Conservation (phyloP, 1,284 basidiomycete genomes). For the Limonomyces culmigenus region DNA sequence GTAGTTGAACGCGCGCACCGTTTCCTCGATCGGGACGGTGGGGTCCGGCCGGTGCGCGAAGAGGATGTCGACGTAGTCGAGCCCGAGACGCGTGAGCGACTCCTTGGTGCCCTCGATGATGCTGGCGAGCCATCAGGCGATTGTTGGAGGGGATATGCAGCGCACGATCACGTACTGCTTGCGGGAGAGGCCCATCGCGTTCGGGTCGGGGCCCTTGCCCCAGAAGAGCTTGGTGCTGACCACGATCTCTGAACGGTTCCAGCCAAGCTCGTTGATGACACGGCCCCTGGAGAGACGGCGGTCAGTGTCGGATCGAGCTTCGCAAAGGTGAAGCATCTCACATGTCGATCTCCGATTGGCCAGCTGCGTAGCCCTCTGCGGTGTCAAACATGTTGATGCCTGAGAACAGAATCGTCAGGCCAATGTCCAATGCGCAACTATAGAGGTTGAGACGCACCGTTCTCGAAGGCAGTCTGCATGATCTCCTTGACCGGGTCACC, state of each 20-base stretch:
- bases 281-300: too few species aligned
- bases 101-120: constrained; percentile 66
- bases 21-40: constrained; percentile 24
- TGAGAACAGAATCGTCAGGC: too few species aligned
- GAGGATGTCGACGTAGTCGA: constrained; percentile 67
- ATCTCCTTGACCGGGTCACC: constrained; percentile 65
- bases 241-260: constrained; percentile 55
- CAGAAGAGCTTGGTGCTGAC: constrained; percentile 58
- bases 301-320: too few species aligned
- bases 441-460: too few species aligned
- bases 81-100: constrained; percentile 48
- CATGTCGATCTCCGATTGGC: constrained; percentile 57
- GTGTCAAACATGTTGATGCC: constrained; percentile 28
- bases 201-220: constrained; percentile 37
- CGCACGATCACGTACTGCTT: constrained; percentile 73
- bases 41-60: constrained; percentile 47
- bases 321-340: too few species aligned
- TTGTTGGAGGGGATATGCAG: not conserved
- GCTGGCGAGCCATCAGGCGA: too few species aligned
- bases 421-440: constrained; percentile 60
- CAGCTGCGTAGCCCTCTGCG: constrained; percentile 55
- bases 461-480: constrained; percentile 45
- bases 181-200: constrained; percentile 44
- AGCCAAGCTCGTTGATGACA: constrained; percentile 58
- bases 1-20: constrained; percentile 28